These are phyloP conservation scores for Fusarium beomiforme DNA, from an alignment of 2,329 filamentous ascomycete species.

Conservation along the genomic window DNA sequence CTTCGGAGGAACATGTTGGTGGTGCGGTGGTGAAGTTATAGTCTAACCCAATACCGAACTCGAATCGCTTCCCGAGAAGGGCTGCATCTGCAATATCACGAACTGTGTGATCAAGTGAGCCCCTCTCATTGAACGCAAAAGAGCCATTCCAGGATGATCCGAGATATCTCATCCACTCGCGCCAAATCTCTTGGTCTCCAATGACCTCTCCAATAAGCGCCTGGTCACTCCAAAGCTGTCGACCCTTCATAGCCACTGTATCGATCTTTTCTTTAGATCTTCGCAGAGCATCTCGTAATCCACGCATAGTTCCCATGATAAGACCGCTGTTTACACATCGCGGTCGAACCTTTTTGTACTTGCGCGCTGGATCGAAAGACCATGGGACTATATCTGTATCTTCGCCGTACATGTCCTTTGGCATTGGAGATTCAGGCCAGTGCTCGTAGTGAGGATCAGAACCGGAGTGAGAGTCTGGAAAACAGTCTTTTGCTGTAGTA, in stretches of 20 bases:
- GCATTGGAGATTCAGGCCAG: constrained; percentile 51
- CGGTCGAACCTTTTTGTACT: constrained; percentile 47
- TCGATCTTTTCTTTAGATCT: constrained; percentile 46
- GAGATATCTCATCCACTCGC: constrained; percentile 46
- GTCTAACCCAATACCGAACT: constrained; percentile 53
- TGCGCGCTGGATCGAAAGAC: constrained; percentile 46
- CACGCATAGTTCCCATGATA: constrained; percentile 49
- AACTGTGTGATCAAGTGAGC: constrained; percentile 29
- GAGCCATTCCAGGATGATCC: constrained; percentile 48
- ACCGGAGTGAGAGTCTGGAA: constrained; percentile 46
- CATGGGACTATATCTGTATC: constrained; percentile 45
- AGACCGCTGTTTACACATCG: constrained; percentile 50
- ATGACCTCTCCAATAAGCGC: constrained; percentile 52
- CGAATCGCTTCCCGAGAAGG: constrained; percentile 45
- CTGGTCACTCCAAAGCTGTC: constrained; percentile 53
- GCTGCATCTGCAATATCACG: constrained; percentile 43
- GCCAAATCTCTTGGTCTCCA: constrained; percentile 52
- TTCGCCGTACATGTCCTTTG: constrained; percentile 47
- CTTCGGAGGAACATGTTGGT: constrained; percentile 50
- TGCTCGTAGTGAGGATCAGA: constrained; percentile 50
- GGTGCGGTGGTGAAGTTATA: constrained; percentile 52
- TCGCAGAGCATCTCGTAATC: constrained; percentile 38
- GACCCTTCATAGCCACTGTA: constrained; percentile 38
- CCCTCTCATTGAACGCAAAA: constrained; percentile 12
- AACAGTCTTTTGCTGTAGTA: constrained; percentile 50